These are phyloP conservation scores for Flaveria floridana DNA, from an alignment of 140 eudicot genomes.

Conservation along the genomic window DNA sequence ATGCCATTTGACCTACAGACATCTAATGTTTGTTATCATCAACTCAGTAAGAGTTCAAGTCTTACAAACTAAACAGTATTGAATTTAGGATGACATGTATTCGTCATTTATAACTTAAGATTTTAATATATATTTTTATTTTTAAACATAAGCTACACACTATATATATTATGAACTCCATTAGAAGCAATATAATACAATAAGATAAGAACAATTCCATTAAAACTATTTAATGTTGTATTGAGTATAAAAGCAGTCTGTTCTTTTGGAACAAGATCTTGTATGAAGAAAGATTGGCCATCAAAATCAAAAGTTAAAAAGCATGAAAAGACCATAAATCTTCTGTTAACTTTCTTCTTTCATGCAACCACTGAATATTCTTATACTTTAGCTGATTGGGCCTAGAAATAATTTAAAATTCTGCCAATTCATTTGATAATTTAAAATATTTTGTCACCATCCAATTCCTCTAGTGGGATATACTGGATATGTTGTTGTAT, in stretches of 20 bases:
- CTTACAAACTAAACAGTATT: no score
- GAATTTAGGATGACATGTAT: no score
- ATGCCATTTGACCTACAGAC: no score
- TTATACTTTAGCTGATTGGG: conserved; percentile 32
- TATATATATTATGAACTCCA: no score
- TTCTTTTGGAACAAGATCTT: conserved; percentile 35
- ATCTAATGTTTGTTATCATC: no score
- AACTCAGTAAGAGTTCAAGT: no score
- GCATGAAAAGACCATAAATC: conserved; percentile 42
- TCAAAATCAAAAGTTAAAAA: conserved; percentile 40
- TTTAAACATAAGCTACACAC: no score
- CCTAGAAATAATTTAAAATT: conserved; percentile 22
- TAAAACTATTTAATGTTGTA: neutral
- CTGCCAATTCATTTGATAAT: neutral
- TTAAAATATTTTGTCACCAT: no score
- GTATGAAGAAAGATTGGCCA: conserved; percentile 49
- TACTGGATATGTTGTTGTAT: no score
- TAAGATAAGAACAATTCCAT: neutral
- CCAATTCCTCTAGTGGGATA: no score
- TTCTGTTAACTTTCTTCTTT: conserved; percentile 42
- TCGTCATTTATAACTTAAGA: no score
- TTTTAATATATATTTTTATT: no score
- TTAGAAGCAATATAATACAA: neutral
- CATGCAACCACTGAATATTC: conserved; percentile 47
- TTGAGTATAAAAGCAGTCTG: conserved; percentile 12